These are phyloP conservation scores for Euphorbia peplus DNA, from an alignment of 345 rosid genomes.

Conservation along the genomic window DNA sequence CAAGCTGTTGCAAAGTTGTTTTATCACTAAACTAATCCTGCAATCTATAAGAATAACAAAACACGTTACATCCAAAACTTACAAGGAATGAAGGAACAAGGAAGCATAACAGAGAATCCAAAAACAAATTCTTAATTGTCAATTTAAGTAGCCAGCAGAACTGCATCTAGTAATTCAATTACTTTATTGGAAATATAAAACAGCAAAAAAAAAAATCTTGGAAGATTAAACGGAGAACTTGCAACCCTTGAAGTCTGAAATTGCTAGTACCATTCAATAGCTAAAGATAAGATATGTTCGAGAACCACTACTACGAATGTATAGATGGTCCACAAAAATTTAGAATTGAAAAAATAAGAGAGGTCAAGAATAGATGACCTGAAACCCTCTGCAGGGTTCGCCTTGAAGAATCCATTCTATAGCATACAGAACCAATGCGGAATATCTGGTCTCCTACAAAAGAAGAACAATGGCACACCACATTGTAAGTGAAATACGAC, in stretches of 20 bases:
- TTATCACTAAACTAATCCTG: background rate
- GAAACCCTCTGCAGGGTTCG: constrained; percentile 85
- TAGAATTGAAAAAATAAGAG: background rate
- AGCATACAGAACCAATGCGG: constrained; percentile 74
- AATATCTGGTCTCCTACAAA: constrained; percentile 70
- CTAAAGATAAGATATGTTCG: constrained; percentile 5
- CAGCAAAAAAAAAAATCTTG: background rate
- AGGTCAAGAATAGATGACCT: constrained; percentile 37
- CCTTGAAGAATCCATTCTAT: constrained; percentile 91
- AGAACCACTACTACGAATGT: background rate
- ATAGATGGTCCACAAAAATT: background rate
- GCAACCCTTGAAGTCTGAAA: background rate
- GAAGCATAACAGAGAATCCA: background rate
- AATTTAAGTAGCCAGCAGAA: background rate
- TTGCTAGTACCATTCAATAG: background rate
- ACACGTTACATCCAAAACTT: background rate
- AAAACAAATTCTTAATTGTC: background rate
- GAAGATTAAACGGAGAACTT: background rate
- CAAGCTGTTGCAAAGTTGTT: background rate
- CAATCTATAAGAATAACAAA: background rate
- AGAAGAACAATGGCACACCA: background rate
- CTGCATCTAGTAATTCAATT: background rate
- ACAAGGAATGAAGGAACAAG: background rate
- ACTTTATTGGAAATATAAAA: background rate
- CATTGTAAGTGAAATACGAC: background rate